phyloP scores from a whole-genome alignment of 306 rosid species.

The Betula pendula region DNA sequence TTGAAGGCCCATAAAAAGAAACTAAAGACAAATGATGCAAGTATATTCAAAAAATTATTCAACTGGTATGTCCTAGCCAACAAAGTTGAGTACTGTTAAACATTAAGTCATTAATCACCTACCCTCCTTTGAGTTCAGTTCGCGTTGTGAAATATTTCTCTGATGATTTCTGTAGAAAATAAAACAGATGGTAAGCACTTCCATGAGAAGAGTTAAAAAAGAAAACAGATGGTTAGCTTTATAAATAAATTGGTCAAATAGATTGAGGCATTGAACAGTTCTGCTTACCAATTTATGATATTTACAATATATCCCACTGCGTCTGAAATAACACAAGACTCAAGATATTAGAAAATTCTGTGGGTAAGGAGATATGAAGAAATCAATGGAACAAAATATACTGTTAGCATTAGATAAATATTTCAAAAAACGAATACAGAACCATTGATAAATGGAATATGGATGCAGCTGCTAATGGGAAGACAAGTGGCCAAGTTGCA shows the following conservation, averaged over 20 bases:
- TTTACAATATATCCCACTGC: conserved; percentile 70
- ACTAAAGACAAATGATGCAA: conserved; percentile 18
- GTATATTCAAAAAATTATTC: not conserved
- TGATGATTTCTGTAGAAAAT: conserved; percentile 62
- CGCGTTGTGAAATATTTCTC: conserved; percentile 67
- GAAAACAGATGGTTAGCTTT: conserved; percentile 1
- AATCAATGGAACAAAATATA: conserved; percentile 19
- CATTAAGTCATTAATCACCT: conserved; percentile 37
- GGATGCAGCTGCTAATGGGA: not conserved
- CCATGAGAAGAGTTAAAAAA: not conserved
- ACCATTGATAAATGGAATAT: not conserved
- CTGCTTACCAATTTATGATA: conserved; percentile 79
- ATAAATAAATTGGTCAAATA: conserved; percentile 20
- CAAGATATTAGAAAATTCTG: conserved; percentile 15
- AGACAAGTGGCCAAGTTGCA: not conserved
- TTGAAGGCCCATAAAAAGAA: conserved; percentile 6
- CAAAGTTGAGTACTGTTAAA: conserved; percentile 1
- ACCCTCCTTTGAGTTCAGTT: conserved; percentile 96
- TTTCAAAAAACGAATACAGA: not conserved
- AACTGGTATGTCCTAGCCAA: conserved; percentile 7
- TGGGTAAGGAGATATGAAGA: conserved; percentile 9
- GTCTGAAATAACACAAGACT: conserved; percentile 55
- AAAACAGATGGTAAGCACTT: conserved; percentile 9
- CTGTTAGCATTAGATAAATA: conserved; percentile 7
- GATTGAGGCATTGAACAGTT: conserved; percentile 7